Conservation (phyloP, 768 basidiomycete genomes). For the Tremella mesenterica region DNA sequence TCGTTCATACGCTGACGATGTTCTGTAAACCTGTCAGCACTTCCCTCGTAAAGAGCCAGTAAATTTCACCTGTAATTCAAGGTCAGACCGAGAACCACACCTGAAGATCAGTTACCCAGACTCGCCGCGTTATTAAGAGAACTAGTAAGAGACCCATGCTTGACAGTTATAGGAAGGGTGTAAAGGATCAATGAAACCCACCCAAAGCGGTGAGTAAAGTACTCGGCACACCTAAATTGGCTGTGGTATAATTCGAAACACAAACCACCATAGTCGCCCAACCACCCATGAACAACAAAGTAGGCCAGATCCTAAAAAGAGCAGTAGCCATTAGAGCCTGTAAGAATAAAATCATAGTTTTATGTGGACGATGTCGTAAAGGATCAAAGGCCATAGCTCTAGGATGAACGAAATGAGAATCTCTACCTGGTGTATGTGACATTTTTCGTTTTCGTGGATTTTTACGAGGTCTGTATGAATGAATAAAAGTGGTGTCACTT, state of each 20-base stretch:
- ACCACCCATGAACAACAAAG: constrained; percentile 27
- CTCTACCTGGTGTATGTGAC: not conserved
- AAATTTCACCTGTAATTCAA: constrained; percentile 29
- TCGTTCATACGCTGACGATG: constrained; percentile 36
- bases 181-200: constrained; percentile 12
- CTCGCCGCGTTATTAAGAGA: not conserved
- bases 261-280: constrained; percentile 27
- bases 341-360: constrained; percentile 10
- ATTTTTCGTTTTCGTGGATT: too few relatives aligned
- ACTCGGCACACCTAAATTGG: constrained; percentile 25
- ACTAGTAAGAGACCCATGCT: too few relatives aligned
- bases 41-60: not conserved
- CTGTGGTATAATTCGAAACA: constrained; percentile 26
- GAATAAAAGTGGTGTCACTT: too few relatives aligned
- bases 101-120: constrained; percentile 3
- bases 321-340: constrained; percentile 30
- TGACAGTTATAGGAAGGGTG: too few relatives aligned
- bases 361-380: constrained; percentile 16
- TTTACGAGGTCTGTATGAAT: too few relatives aligned
- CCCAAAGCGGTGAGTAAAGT: constrained; percentile 37
- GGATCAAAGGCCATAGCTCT: not conserved
- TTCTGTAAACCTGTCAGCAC: constrained; percentile 8
- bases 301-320: constrained; percentile 30
- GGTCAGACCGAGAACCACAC: constrained; percentile 40
- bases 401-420: not conserved